Evolutionary conservation across 208 protist species (phyloP).

Genomic region (Leishmania tropica): DNA sequence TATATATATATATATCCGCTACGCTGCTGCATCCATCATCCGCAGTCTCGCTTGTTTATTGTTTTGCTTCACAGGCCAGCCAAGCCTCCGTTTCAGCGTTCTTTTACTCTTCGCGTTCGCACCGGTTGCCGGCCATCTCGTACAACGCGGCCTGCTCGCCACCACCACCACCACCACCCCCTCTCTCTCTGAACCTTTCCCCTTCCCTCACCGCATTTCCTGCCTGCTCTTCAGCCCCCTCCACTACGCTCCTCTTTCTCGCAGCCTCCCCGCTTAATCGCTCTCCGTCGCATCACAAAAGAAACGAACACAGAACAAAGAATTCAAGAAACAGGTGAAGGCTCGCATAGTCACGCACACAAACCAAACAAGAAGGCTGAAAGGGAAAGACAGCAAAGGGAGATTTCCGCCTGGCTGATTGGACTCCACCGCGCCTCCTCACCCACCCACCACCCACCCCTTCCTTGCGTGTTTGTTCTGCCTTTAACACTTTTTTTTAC

Average conservation of each 20-base stretch:
- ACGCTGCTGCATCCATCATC: not conserved
- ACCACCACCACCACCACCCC: not conserved
- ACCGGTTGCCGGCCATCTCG: not conserved
- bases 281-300: too few relatives aligned
- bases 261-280: not conserved
- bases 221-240: not conserved
- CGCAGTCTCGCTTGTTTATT: not conserved
- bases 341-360: too few relatives aligned
- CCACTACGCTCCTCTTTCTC: not conserved
- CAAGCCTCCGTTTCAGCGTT: not conserved
- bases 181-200: not conserved
- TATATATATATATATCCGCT: not conserved
- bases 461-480: not conserved
- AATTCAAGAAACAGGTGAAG: too few relatives aligned
- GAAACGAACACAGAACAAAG: too few relatives aligned
- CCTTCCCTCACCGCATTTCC: not conserved
- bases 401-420: too few relatives aligned
- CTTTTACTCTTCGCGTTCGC: not conserved
- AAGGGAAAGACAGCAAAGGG: too few relatives aligned
- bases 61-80: not conserved
- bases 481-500: not conserved
- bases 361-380: too few relatives aligned
- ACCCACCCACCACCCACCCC: not conserved
- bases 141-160: not conserved
- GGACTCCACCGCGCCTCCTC: not conserved